These are phyloP conservation scores for Cordyceps farinosa DNA, from an alignment of 2,329 filamentous ascomycete genomes.

Conservation along the genomic window DNA sequence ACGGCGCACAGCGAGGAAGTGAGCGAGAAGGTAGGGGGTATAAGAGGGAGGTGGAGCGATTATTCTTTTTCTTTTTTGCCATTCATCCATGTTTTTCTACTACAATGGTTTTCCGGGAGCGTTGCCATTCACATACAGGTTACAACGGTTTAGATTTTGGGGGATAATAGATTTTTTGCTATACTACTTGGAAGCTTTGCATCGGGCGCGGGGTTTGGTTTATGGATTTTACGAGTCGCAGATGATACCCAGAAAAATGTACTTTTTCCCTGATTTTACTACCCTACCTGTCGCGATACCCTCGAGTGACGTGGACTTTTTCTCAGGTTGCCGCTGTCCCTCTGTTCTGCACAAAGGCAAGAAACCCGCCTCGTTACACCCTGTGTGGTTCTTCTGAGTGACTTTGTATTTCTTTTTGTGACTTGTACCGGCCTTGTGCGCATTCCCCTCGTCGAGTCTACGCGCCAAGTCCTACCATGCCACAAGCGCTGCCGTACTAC, in stretches of 20 bases:
- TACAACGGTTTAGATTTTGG: not conserved
- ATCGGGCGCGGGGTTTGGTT: not conserved
- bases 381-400: too few relatives aligned
- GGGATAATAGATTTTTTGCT: not conserved
- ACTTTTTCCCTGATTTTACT: not conserved
- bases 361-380: too few relatives aligned
- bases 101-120: not conserved
- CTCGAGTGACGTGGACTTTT: not conserved
- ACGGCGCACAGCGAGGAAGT: not conserved
- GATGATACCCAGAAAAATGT: not conserved
- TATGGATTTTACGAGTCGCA: not conserved
- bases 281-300: not conserved
- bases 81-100: not conserved
- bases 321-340: too few relatives aligned
- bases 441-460: too few relatives aligned
- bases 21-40: not conserved
- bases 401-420: too few relatives aligned
- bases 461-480: too few relatives aligned
- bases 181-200: slow-evolving; percentile 1
- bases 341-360: too few relatives aligned
- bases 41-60: too few relatives aligned
- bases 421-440: too few relatives aligned
- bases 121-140: not conserved
- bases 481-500: too few relatives aligned
- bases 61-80: not conserved